Evolutionary conservation across 805 yeast genomes (phyloP).

Genomic region (Sporopachydermia lactativora): DNA sequence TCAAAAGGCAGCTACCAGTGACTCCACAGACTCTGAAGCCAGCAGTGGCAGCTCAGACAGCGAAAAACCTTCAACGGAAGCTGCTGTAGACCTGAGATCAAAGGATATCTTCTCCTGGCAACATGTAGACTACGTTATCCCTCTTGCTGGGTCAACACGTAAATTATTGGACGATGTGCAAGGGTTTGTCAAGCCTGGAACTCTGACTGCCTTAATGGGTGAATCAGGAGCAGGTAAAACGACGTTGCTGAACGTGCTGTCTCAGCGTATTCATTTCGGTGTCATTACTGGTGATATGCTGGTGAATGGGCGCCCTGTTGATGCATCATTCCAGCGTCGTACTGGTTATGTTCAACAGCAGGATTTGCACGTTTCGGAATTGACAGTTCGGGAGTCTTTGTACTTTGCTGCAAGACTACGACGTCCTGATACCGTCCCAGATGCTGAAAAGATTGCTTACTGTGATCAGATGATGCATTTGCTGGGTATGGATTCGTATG

Average conservation of each 20-base stretch:
- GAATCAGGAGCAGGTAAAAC: slow-evolving; percentile 56
- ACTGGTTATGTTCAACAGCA: slow-evolving; percentile 51
- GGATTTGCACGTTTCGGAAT: slow-evolving; percentile 36
- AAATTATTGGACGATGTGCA: slow-evolving; percentile 16
- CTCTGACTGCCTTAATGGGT: slow-evolving; percentile 38
- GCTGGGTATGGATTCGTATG: slow-evolving; percentile 36
- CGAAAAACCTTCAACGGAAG: not conserved
- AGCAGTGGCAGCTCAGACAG: not conserved
- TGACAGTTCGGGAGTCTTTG: slow-evolving; percentile 40
- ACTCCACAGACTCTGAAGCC: not conserved
- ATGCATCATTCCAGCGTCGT: slow-evolving; percentile 34
- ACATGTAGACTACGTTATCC: slow-evolving; percentile 15
- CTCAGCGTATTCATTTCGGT: slow-evolving; percentile 41
- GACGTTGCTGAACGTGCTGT: slow-evolving; percentile 36
- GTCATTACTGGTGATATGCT: slow-evolving; percentile 43
- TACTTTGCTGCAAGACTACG: slow-evolving; percentile 37
- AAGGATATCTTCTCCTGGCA: slow-evolving; percentile 12
- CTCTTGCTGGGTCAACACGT: slow-evolving; percentile 12
- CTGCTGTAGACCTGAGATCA: slow-evolving; percentile 4
- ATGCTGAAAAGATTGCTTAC: slow-evolving; percentile 31
- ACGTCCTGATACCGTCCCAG: slow-evolving; percentile 27
- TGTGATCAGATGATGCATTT: slow-evolving; percentile 37
- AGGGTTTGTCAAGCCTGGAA: slow-evolving; percentile 24
- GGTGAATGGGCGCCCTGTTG: slow-evolving; percentile 38
- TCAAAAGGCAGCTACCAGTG: not conserved